Evolutionary conservation across 371 early-diverging fungal genomes (phyloP).

Genomic region (Apophysomyces sp.): DNA sequence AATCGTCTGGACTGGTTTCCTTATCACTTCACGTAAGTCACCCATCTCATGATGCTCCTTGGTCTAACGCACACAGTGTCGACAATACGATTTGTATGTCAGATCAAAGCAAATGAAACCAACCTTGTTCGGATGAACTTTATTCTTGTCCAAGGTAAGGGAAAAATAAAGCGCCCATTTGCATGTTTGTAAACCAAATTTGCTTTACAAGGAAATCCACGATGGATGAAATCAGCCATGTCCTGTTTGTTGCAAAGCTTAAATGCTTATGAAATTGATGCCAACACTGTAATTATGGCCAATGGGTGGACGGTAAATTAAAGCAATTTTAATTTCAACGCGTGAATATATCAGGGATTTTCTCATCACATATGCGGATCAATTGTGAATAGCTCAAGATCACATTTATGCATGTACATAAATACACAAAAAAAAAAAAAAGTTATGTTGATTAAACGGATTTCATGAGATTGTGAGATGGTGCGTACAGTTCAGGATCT

Average conservation of each 20-base stretch:
- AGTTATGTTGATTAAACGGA: constrained; percentile 19
- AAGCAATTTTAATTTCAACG: neutral
- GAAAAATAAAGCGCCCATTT: neutral
- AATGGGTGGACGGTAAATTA: neutral
- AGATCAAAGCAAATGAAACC: neutral
- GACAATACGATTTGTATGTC: neutral
- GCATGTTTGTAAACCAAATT: neutral
- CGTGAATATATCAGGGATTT: neutral
- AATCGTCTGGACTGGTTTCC: neutral
- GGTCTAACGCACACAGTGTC: no score
- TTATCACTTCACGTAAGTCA: neutral
- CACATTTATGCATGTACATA: neutral
- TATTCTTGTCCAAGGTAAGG: neutral
- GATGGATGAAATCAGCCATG: neutral
- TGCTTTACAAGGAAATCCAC: neutral
- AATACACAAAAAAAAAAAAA: no score
- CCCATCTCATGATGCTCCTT: neutral
- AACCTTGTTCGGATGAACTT: neutral
- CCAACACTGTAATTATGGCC: neutral
- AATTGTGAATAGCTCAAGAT: neutral
- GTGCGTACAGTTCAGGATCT: constrained; percentile 37
- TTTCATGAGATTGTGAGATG: constrained; percentile 36
- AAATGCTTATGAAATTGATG: neutral
- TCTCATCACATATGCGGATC: neutral
- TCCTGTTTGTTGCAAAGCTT: neutral